Base-by-base conservation (phyloP, 805 yeast species). In the Ogataea thermomethanolica region DNA sequence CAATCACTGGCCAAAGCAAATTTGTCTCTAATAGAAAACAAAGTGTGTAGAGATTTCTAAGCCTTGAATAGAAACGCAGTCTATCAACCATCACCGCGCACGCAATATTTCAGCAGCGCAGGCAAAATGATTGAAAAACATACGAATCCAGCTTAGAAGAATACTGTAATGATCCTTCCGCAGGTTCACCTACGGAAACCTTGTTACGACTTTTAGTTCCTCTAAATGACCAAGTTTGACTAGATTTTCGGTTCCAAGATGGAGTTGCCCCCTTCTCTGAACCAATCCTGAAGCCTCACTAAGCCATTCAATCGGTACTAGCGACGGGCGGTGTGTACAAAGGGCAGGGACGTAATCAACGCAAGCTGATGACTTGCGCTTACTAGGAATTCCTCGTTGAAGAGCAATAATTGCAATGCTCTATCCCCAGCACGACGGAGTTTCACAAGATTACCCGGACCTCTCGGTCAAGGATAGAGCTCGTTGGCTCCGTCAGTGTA, bases 241-340 rank as follows among this genome's bases (percentile, higher is more conserved):
- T 36, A 36, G 29, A 36, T 36, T 36, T 15, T 36, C 33, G 33
- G 33, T 36, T 29, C 40, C 33, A 36, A 36, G 40, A 36, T 28
- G 33, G 40, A 36, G 40, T 36, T 36, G 40, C 40, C 40, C 40
- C 40, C 40, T 36, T 36, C 40, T 36, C 40, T 36, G 40, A 36
- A 22, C 40, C 32, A 36, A 36, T 36, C 40, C 28, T 36, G 40
- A 36, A 36, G 40, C 40, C 33, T 36, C 40, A 36, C 40, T 36
- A 36, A 28, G 40, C 40, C 40, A 36, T 36, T 36, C 40, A 36
- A 36, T 36, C 40, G 40, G 40, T 36, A 36, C 40, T 36, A 36
- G 40, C 40, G 30, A 27, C 30, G 30, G 30, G 30, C 30, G 30
- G 30, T 27, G 30, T 33, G 36, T 33, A 33, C 36, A 33, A 33